Evolutionary conservation across 148 eudicot genomes (phyloP).

Genomic region (Silene uniflora): DNA sequence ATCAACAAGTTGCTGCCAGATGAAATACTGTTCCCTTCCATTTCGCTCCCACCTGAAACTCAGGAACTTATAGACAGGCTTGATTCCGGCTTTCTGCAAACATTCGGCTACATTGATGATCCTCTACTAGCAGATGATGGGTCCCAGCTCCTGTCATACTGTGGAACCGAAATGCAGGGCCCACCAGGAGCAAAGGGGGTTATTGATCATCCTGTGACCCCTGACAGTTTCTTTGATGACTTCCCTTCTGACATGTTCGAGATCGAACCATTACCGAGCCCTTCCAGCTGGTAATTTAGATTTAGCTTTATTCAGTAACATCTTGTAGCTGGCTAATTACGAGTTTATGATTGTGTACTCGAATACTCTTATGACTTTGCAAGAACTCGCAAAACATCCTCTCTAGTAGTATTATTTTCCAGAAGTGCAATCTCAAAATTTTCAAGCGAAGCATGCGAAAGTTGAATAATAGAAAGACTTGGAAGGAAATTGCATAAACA

Average conservation of each 20-base stretch:
- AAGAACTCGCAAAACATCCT: neutral
- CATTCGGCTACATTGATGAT: neutral
- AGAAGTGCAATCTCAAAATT: neutral
- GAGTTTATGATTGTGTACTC: neutral
- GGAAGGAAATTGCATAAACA: neutral
- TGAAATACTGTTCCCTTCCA: conserved; percentile 16
- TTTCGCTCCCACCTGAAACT: conserved; percentile 16
- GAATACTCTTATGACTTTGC: neutral
- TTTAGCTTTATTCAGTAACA: neutral
- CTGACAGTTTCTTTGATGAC: conserved; percentile 64
- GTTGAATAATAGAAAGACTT: neutral
- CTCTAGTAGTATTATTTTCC: neutral
- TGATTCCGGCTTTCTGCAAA: neutral
- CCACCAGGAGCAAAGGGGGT: conserved; percentile 16
- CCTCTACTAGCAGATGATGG: conserved; percentile 6
- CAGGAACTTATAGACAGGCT: neutral
- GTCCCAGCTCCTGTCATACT: conserved; percentile 18
- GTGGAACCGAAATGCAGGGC: conserved; percentile 11
- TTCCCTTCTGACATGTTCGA: conserved; percentile 78
- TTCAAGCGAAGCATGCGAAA: neutral
- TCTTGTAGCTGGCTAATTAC: conserved; percentile 6
- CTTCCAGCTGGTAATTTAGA: conserved; percentile 43
- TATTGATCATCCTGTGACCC: conserved; percentile 27
- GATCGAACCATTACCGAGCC: conserved; percentile 61
- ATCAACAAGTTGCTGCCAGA: neutral